These are phyloP conservation scores for Teunomyces kruisii DNA, from an alignment of 805 yeast genomes.

Conservation along the genomic window DNA sequence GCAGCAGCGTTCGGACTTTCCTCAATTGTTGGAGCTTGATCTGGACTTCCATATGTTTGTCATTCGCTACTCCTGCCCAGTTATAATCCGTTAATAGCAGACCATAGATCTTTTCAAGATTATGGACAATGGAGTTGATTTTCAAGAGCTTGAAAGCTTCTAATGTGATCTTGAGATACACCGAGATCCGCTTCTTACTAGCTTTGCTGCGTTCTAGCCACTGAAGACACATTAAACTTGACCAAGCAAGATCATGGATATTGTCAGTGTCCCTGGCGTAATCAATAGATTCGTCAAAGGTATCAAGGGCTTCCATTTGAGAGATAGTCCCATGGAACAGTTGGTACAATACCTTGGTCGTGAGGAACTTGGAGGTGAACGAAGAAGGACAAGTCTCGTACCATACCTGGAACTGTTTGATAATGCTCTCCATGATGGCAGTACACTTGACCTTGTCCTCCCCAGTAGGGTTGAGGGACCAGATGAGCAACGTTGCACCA, in stretches of 20 bases:
- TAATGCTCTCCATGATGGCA: conserved; percentile 19
- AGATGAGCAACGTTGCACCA: conserved; percentile 15
- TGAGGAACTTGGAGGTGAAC: conserved; percentile 37
- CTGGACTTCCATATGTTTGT: too few species aligned
- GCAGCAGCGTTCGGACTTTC: conserved; percentile 1
- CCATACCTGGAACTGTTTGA: conserved; percentile 32
- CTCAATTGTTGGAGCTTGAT: too few species aligned
- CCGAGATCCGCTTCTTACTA: conserved; percentile 31
- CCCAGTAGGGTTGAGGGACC: conserved; percentile 7
- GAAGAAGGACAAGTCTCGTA: conserved; percentile 32
- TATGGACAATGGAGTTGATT: conserved; percentile 13
- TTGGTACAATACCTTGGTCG: conserved; percentile 29
- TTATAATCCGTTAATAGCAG: conserved; percentile 23
- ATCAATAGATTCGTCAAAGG: conserved; percentile 47
- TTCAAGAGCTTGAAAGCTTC: conserved; percentile 22
- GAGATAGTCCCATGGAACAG: conserved; percentile 15
- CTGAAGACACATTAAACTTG: conserved; percentile 42
- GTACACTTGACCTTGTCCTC: conserved; percentile 16
- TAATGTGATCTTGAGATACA: conserved; percentile 38
- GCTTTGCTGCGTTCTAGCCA: conserved; percentile 30
- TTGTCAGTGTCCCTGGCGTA: conserved; percentile 27
- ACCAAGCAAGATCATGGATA: conserved; percentile 39
- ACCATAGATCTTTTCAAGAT: conserved; percentile 27
- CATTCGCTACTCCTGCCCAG: conserved; percentile 28
- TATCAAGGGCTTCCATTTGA: conserved; percentile 41